A percentile compares a stretch with the other conserved stretches of the same genome.
phyloP scores from a whole-genome alignment of 352 stramenopile species.

The Phytophthora melonis region DNA sequence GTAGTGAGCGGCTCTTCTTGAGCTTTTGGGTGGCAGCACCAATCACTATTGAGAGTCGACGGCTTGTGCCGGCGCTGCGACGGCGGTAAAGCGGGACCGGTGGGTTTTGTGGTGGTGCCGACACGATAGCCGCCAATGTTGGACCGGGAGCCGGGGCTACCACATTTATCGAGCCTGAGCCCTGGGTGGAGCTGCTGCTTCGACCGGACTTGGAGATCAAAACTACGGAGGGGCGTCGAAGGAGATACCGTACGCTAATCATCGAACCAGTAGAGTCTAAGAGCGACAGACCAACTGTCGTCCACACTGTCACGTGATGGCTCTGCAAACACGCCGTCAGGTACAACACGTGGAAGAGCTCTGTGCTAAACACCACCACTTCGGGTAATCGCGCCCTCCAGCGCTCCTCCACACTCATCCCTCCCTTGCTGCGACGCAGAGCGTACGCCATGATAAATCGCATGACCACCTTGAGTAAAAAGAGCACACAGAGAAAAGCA shows the following conservation, averaged over 20 bases:
- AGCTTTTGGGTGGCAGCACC: not conserved
- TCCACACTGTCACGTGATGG: constrained; percentile 6
- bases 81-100: not conserved
- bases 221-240: not conserved
- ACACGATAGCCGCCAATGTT: not conserved
- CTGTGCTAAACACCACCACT: constrained; percentile 29
- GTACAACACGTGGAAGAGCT: constrained; percentile 37
- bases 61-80: not conserved
- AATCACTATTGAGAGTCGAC: not conserved
- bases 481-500: constrained; percentile 15
- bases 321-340: constrained; percentile 26
- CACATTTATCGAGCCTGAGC: not conserved
- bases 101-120: not conserved
- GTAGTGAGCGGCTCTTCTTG: not conserved
- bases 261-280: constrained; percentile 4
- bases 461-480: constrained; percentile 20
- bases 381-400: constrained; percentile 30
- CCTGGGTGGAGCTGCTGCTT: not conserved
- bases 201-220: not conserved
- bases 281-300: constrained; percentile 14
- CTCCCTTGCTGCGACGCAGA: constrained; percentile 9
- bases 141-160: not conserved
- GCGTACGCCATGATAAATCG: constrained; percentile 15
- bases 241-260: constrained; percentile 7
- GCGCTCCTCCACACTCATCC: not conserved